A percentile compares a stretch with the other conserved stretches of the same genome.
phyloP scores from a whole-genome alignment of 768 basidiomycete species.

The Leccinum disarticulatum region DNA sequence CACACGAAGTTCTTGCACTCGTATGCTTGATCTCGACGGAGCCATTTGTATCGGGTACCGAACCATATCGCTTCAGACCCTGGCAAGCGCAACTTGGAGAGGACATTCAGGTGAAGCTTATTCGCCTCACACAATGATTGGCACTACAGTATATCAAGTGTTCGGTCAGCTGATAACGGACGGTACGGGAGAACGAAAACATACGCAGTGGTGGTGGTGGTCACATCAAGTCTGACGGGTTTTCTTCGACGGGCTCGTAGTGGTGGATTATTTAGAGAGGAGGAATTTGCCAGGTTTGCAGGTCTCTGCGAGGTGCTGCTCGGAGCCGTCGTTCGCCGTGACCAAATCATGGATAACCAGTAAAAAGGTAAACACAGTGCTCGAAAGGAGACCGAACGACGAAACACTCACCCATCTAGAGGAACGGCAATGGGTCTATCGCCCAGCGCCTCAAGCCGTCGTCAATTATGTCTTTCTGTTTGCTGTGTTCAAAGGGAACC shows the following conservation, averaged over 20 bases:
- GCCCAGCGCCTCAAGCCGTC: slow-evolving; percentile 10
- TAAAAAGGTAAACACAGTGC: not conserved
- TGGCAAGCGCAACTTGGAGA: no score
- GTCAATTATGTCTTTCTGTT: not conserved
- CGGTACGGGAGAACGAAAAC: not conserved
- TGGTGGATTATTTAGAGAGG: not conserved
- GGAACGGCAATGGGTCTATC: not conserved
- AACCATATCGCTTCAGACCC: no score
- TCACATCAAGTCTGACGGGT: slow-evolving; percentile 19
- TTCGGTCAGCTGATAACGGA: not conserved
- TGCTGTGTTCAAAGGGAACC: slow-evolving; percentile 6
- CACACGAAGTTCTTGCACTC: no score
- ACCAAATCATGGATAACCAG: not conserved
- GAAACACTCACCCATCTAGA: slow-evolving; percentile 13
- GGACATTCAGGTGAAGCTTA: no score
- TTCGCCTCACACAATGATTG: no score
- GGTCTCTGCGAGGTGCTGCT: not conserved
- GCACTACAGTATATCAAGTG: not conserved
- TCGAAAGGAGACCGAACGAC: not conserved
- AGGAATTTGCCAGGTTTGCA: slow-evolving; percentile 10
- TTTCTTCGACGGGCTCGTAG: slow-evolving; percentile 8
- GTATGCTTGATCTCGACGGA: no score
- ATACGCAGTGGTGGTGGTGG: slow-evolving; percentile 12
- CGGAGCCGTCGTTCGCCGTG: slow-evolving; percentile 9
- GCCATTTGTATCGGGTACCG: no score